These are phyloP conservation scores for Dichotomocladium elegans DNA, from an alignment of 371 early-diverging fungal genomes.

Conservation along the genomic window DNA sequence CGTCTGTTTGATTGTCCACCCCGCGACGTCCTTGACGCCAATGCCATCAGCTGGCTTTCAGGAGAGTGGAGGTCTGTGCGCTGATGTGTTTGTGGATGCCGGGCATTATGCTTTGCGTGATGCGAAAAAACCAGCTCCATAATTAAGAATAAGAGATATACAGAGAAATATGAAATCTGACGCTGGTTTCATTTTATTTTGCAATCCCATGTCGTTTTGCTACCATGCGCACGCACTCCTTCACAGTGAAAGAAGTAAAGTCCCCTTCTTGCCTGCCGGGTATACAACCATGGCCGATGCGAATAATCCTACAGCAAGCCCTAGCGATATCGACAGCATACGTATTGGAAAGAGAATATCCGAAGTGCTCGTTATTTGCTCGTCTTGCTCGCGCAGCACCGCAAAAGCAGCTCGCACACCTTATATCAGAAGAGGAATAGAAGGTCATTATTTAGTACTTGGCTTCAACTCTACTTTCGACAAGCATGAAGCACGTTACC, in stretches of 20 bases:
- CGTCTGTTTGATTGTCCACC: too few species aligned
- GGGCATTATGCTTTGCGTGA: background rate
- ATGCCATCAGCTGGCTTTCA: too few species aligned
- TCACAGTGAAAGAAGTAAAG: slow-evolving; percentile 36
- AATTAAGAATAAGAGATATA: background rate
- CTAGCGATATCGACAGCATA: slow-evolving; percentile 39
- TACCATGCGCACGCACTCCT: too few species aligned
- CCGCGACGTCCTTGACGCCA: too few species aligned
- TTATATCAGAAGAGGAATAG: too few species aligned
- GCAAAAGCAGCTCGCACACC: slow-evolving; percentile 45
- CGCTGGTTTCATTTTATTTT: background rate
- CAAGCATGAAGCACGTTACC: slow-evolving; percentile 21
- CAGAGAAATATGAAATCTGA: background rate
- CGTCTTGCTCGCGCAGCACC: slow-evolving; percentile 28
- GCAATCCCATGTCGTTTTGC: too few species aligned
- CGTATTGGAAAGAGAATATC: slow-evolving; percentile 30
- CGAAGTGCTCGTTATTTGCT: too few species aligned
- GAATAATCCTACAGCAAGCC: slow-evolving; percentile 40
- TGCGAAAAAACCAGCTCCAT: background rate
- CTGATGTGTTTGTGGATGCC: background rate
- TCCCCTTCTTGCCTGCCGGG: slow-evolving; percentile 34
- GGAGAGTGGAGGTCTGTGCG: too few species aligned
- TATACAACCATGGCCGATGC: slow-evolving; percentile 44
- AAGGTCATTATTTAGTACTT: too few species aligned
- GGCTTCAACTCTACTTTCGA: too few species aligned